Evolutionary conservation across 352 stramenopile species (phyloP).

Genomic region (Phytophthora lateralis): DNA sequence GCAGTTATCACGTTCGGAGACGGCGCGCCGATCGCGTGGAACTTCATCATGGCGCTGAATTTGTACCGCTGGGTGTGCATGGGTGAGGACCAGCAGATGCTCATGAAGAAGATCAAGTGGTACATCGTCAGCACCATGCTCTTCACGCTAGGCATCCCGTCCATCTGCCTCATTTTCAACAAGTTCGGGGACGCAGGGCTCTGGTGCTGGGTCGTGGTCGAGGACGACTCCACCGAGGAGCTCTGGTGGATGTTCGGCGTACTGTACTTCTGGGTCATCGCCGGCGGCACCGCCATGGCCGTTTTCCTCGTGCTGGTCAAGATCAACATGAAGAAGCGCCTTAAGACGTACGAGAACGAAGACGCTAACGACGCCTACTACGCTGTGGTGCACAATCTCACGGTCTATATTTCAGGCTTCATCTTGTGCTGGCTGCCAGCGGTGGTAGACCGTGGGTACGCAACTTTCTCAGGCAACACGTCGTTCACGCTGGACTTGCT

Average conservation of each 20-base stretch:
- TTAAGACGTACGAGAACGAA: constrained; percentile 77
- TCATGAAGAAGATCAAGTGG: constrained; percentile 85
- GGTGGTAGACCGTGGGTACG: constrained; percentile 69
- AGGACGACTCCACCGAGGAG: constrained; percentile 50
- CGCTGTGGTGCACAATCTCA: constrained; percentile 83
- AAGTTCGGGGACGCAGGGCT: constrained; percentile 72
- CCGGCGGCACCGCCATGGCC: constrained; percentile 56
- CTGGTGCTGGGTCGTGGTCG: constrained; percentile 80
- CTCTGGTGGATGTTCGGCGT: constrained; percentile 77
- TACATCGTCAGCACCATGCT: constrained; percentile 68
- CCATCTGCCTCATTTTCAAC: constrained; percentile 55
- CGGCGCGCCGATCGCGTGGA: constrained; percentile 77
- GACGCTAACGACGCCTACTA: constrained; percentile 80
- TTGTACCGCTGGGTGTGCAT: constrained; percentile 85
- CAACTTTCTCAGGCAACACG: constrained; percentile 56
- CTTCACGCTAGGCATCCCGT: constrained; percentile 65
- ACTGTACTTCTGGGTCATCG: constrained; percentile 82
- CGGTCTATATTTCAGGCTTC: constrained; percentile 80
- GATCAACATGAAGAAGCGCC: constrained; percentile 75
- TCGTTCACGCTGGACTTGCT: constrained; percentile 71
- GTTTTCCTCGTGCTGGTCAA: constrained; percentile 77
- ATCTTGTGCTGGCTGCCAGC: constrained; percentile 83
- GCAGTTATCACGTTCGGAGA: constrained; percentile 83
- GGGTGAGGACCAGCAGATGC: constrained; percentile 82
- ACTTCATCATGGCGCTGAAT: constrained; percentile 86